Conservation (phyloP, 495 filamentous ascomycete genomes). For the Pseudoneurospora amorphoporcata region DNA sequence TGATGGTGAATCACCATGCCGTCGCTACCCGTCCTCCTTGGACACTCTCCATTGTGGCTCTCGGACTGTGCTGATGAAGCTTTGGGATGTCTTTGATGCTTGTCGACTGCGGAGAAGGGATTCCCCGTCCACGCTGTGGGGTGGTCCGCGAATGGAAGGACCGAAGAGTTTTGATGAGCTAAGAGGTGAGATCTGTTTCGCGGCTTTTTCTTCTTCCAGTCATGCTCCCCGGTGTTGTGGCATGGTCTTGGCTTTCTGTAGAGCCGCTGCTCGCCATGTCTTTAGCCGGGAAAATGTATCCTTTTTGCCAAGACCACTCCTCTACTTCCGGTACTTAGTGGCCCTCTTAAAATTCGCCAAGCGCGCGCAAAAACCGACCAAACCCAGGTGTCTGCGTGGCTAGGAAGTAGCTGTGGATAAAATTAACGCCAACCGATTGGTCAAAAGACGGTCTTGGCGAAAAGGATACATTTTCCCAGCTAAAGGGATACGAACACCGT, state of each 20-base stretch:
- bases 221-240: background rate
- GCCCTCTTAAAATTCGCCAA: no score
- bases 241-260: background rate
- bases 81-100: background rate
- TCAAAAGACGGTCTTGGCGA: no score
- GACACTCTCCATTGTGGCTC: background rate
- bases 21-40: background rate
- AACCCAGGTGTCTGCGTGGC: no score
- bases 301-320: no score
- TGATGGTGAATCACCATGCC: background rate
- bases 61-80: background rate
- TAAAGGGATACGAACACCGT: background rate
- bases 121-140: background rate
- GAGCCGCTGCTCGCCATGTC: background rate
- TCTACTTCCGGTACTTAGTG: no score
- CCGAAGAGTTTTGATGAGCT: background rate
- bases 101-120: background rate
- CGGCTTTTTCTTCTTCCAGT: background rate
- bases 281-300: no score
- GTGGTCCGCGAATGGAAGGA: background rate
- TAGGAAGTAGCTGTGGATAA: no score
- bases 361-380: no score
- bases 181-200: background rate
- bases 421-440: no score
- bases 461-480: no score